Base-by-base conservation (phyloP, 2,329 filamentous ascomycete genomes). In the Aspergillus oerlinghausenensis region DNA sequence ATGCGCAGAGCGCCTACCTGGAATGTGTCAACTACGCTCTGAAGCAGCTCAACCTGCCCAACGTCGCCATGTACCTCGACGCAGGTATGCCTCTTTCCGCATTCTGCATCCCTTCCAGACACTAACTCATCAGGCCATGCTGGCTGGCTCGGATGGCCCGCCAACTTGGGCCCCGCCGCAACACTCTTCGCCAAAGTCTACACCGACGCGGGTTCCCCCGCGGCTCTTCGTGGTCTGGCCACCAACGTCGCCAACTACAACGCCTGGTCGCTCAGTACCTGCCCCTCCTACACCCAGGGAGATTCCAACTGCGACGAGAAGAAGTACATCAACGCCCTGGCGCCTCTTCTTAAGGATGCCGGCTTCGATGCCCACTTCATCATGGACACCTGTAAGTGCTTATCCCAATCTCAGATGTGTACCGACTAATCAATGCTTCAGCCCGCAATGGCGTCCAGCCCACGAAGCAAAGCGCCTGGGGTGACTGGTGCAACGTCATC, bases 401-500 rank as follows among this genome's bases (percentile, higher is more conserved):
- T 35, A 14, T 6, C 14, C 28, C 11, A 17, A 35, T 35, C 11
- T 14, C 32, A 2, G 2, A 6, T 3, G 5, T 14, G 11, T 17
- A 0, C 3, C 19, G 25, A 19, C 50, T 58, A 55, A 59, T 35
- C 14, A 9, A 32, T 1, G 32, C 6, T 52, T 26, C 55, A 81
- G 81, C 73, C 65, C 85, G 87, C 62, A 85, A 82, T 52, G 86
- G 84, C 19, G 83, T 83, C 54, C 84, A 87, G 70, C 81, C 82
- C 40, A 84, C 81, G 21, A 67, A 72, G 3, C 82, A 83, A 67
- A 71, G 75, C 55, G 70, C 70, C 26, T 87, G 84, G 84, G 85
- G 85, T 43, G 79, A 88, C 68, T 88, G 86, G 86, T 88, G 86
- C 77, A 88, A 87, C 67, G 79, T 86, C 59, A 80, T 76, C 50